These are phyloP conservation scores for Colletotrichum caudatum DNA, from an alignment of 2,329 filamentous ascomycete genomes.

Conservation along the genomic window DNA sequence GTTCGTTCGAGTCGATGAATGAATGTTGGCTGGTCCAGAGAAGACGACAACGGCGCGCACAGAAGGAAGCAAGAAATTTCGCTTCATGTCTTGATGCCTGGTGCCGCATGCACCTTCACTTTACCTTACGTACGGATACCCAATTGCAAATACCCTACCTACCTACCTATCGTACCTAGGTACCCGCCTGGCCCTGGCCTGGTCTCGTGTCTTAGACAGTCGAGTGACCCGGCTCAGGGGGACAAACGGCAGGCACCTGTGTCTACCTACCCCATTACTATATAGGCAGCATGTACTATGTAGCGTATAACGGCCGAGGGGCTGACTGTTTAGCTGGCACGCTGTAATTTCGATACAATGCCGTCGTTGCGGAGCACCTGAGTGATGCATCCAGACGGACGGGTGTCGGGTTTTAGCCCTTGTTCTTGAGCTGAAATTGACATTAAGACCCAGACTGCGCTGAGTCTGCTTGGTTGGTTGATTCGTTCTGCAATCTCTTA, in stretches of 20 bases:
- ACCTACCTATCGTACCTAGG: background rate
- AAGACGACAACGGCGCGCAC: background rate
- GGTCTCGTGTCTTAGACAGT: constrained; percentile 30
- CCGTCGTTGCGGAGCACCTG: constrained; percentile 19
- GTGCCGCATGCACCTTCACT: background rate
- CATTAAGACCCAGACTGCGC: background rate
- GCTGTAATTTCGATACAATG: constrained; percentile 34
- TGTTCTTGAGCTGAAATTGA: constrained; percentile 10
- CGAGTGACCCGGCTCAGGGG: constrained; percentile 16
- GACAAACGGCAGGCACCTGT: constrained; percentile 31
- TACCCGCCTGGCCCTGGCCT: constrained; percentile 30
- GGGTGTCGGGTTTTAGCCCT: constrained; percentile 1
- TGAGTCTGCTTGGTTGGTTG: background rate
- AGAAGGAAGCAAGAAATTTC: background rate
- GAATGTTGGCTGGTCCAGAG: background rate
- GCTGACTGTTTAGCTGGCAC: constrained; percentile 27
- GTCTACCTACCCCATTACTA: background rate
- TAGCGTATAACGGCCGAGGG: constrained; percentile 27
- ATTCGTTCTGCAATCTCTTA: background rate
- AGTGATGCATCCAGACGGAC: constrained; percentile 11
- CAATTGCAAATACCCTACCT: constrained; percentile 33
- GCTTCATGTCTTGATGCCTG: constrained; percentile 3
- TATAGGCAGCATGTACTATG: too few relatives aligned
- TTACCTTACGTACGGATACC: constrained; percentile 15
- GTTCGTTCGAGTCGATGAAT: background rate